A percentile compares a stretch with the other conserved stretches of the same genome.
Conservation (phyloP, 2,329 filamentous ascomycete species). For the Fusarium newnesense region DNA sequence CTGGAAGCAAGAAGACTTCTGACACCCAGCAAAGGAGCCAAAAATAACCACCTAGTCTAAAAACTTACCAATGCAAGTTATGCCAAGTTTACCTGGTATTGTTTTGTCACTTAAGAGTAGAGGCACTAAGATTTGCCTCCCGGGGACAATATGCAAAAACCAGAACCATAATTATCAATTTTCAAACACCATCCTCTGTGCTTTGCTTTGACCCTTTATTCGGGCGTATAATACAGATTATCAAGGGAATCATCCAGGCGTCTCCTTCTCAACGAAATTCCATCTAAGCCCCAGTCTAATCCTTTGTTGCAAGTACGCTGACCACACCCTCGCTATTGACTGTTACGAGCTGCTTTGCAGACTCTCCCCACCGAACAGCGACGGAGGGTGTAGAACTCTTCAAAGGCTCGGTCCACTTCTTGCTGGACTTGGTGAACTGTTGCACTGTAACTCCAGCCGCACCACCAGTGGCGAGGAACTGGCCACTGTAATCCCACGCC, state of each 20-base stretch:
- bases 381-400: slow-evolving; percentile 78
- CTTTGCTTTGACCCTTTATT: slow-evolving; percentile 22
- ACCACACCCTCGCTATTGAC: slow-evolving; percentile 81
- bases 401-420: slow-evolving; percentile 89
- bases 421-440: slow-evolving; percentile 87
- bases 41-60: not conserved
- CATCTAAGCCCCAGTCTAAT: slow-evolving; percentile 45
- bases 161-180: slow-evolving; percentile 37
- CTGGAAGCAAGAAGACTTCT: not conserved
- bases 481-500: slow-evolving; percentile 93
- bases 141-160: slow-evolving; percentile 2
- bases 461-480: slow-evolving; percentile 87
- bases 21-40: not conserved
- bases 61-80: not conserved
- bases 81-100: not conserved
- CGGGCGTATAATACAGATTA: slow-evolving; percentile 39
- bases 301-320: slow-evolving; percentile 72
- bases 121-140: not conserved
- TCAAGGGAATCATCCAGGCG: slow-evolving; percentile 18
- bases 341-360: slow-evolving; percentile 78
- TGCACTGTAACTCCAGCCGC: slow-evolving; percentile 85
- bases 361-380: slow-evolving; percentile 80
- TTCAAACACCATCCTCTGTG: slow-evolving; percentile 37
- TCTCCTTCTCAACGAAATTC: slow-evolving; percentile 3
- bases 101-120: not conserved